phyloP scores from a whole-genome alignment of 257 asterid species.

The Rehmannia glutinosa region DNA sequence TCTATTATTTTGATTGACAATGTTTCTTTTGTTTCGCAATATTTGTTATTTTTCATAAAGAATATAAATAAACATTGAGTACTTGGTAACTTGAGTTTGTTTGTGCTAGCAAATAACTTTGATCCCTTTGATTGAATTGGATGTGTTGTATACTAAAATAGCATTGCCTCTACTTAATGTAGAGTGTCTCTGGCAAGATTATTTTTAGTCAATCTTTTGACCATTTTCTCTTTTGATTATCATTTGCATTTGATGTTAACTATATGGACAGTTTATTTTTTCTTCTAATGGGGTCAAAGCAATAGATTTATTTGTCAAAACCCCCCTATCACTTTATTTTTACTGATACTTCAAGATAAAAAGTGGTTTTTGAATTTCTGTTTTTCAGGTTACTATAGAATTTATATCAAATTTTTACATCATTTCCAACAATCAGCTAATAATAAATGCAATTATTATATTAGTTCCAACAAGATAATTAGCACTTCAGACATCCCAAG shows the following conservation, averaged over 20 bases:
- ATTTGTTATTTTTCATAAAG: not conserved
- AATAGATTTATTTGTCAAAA: not conserved
- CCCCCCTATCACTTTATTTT: too few relatives aligned
- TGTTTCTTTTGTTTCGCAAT: too few relatives aligned
- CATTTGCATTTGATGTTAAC: not conserved
- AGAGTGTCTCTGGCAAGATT: not conserved
- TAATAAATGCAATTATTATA: conserved; percentile 25
- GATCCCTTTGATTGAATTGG: not conserved
- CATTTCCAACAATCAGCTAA: not conserved
- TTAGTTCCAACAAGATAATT: conserved; percentile 35
- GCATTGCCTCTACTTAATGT: not conserved
- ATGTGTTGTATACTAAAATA: too few relatives aligned
- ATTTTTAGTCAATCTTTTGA: too few relatives aligned
- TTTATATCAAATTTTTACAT: not conserved
- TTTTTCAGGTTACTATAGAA: not conserved
- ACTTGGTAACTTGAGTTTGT: not conserved
- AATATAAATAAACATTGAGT: not conserved
- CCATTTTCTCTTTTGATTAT: not conserved
- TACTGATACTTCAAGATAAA: not conserved
- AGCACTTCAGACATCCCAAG: conserved; percentile 39
- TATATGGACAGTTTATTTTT: not conserved
- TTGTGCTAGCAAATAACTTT: not conserved
- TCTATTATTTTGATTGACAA: too few relatives aligned
- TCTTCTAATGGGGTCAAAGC: not conserved
- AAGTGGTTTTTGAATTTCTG: not conserved